phyloP scores from a whole-genome alignment of 2,329 filamentous ascomycete species.

The Fusarium continuum region DNA sequence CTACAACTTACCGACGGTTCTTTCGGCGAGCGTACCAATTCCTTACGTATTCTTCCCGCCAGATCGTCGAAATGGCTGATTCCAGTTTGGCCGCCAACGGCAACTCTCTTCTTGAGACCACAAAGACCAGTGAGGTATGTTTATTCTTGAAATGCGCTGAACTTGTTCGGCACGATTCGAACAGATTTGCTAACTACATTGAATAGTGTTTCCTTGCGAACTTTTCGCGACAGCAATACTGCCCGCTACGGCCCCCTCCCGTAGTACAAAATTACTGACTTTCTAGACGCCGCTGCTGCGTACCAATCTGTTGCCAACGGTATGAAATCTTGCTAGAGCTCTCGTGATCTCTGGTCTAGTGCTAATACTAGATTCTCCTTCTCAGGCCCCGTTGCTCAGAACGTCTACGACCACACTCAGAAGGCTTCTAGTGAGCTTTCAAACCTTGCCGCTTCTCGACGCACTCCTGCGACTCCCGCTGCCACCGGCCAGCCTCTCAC shows the following conservation, averaged over 20 bases:
- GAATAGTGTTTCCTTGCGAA: slow-evolving; percentile 19
- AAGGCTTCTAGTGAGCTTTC: slow-evolving; percentile 66
- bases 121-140: slow-evolving; percentile 65
- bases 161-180: slow-evolving; percentile 17
- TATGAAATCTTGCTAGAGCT: slow-evolving; percentile 43
- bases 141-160: slow-evolving; percentile 31
- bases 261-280: slow-evolving; percentile 44
- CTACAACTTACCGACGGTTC: slow-evolving; percentile 7
- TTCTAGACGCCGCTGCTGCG: slow-evolving; percentile 59
- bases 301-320: slow-evolving; percentile 60
- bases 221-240: slow-evolving; percentile 4
- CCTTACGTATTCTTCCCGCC: slow-evolving; percentile 8
- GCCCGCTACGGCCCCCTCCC: neutral
- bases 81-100: slow-evolving; percentile 56
- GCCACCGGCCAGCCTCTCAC: slow-evolving; percentile 71
- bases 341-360: slow-evolving; percentile 1
- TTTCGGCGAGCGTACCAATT: slow-evolving; percentile 21
- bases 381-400: slow-evolving; percentile 67
- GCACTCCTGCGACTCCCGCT: slow-evolving; percentile 61
- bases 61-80: slow-evolving; percentile 45
- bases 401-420: slow-evolving; percentile 63
- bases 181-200: slow-evolving; percentile 36
- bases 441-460: slow-evolving; percentile 66
- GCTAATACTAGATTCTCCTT: slow-evolving; percentile 18
- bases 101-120: slow-evolving; percentile 55